Percentiles rank a stretch among this genome's conserved stretches.
phyloP scores from a whole-genome alignment of 208 protist species.

The Crithidia expoeki region DNA sequence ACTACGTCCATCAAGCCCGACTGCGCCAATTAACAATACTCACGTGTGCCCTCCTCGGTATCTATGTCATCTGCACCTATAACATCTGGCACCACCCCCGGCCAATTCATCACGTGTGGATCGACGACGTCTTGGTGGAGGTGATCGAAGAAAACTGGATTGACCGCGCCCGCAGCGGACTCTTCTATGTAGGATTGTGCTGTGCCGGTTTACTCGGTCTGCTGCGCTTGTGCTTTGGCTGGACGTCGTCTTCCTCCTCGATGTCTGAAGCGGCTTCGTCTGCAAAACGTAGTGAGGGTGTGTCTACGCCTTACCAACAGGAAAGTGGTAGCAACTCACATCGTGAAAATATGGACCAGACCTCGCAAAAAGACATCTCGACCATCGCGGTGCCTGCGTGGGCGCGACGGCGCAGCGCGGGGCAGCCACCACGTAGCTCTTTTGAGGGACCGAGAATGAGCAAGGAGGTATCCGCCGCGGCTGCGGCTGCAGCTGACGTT shows the following conservation, averaged over 20 bases:
- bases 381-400: slow-evolving; percentile 34
- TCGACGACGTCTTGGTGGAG: slow-evolving; percentile 79
- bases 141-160: slow-evolving; percentile 59
- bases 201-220: slow-evolving; percentile 32
- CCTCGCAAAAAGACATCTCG: not conserved
- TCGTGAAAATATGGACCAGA: too few species aligned
- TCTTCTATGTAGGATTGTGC: slow-evolving; percentile 26
- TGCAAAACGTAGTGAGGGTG: not conserved
- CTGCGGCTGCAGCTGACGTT: not conserved
- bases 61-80: slow-evolving; percentile 25
- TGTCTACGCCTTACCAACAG: not conserved
- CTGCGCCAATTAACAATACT: slow-evolving; percentile 25
- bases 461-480: not conserved
- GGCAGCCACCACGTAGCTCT: not conserved
- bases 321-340: not conserved
- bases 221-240: slow-evolving; percentile 20
- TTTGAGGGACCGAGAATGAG: not conserved
- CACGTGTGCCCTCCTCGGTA: slow-evolving; percentile 9
- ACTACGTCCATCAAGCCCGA: slow-evolving; percentile 14
- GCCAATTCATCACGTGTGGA: slow-evolving; percentile 51
- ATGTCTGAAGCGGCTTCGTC: too few species aligned
- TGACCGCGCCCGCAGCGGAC: slow-evolving; percentile 9
- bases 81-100: slow-evolving; percentile 43
- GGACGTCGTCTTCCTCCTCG: not conserved
- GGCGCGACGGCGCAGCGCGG: slow-evolving; percentile 17